A percentile compares a stretch with the other conserved stretches of the same genome.
Conservation (phyloP, 2,329 filamentous ascomycete genomes). For the Westerdykella sp. region DNA sequence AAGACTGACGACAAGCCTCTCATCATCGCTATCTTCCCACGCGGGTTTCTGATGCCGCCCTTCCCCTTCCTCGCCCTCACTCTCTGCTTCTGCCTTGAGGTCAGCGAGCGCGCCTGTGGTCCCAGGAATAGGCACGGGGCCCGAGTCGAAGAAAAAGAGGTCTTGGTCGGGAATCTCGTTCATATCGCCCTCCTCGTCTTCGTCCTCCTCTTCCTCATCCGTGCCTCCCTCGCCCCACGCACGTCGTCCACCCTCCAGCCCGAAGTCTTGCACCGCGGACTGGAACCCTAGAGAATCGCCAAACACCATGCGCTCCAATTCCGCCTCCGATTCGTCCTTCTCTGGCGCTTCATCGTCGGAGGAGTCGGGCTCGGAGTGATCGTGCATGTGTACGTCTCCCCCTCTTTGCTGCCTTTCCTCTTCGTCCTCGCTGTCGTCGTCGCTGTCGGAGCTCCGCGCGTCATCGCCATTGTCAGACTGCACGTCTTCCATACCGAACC, state of each 20-base stretch:
- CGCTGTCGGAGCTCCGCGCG: no score
- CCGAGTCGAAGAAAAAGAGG: constrained; percentile 78
- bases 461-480: no score
- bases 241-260: constrained; percentile 35
- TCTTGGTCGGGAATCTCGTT: constrained; percentile 70
- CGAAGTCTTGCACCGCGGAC: constrained; percentile 60
- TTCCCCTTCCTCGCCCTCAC: constrained; percentile 38
- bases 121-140: constrained; percentile 41
- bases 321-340: constrained; percentile 77
- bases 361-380: background rate
- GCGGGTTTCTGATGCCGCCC: constrained; percentile 44
- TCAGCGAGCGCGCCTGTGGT: constrained; percentile 28
- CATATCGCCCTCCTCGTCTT: constrained; percentile 44
- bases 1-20: constrained; percentile 76
- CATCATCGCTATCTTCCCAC: constrained; percentile 96
- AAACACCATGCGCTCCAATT: constrained; percentile 81
- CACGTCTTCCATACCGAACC: no score
- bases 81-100: constrained; percentile 27
- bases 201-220: constrained; percentile 41
- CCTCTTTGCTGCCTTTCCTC: constrained; percentile 8
- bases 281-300: constrained; percentile 81
- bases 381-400: constrained; percentile 6
- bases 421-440: constrained; percentile 16
- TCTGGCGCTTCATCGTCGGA: constrained; percentile 37
- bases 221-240: constrained; percentile 4